Percentiles rank a stretch among this genome's conserved stretches.
These are phyloP conservation scores for Linanthus parryae DNA, from an alignment of 148 eudicot species.

Conservation along the genomic window DNA sequence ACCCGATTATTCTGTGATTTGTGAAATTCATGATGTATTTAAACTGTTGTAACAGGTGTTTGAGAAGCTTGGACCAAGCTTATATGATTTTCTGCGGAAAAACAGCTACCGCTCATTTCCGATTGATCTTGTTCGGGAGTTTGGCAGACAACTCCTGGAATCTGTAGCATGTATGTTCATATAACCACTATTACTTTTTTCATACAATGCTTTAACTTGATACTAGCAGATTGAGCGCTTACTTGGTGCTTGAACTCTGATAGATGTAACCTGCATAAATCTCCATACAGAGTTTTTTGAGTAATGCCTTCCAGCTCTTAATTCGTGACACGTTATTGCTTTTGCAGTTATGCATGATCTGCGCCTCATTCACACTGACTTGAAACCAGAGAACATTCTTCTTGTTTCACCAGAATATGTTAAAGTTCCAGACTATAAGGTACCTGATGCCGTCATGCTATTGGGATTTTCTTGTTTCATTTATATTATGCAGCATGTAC, in stretches of 20 bases:
- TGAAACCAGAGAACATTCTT: constrained; percentile 61
- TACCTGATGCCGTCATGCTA: constrained; percentile 10
- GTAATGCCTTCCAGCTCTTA: too few relatives aligned
- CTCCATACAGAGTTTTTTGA: too few relatives aligned
- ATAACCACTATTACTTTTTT: constrained; percentile 21
- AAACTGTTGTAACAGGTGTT: constrained; percentile 48
- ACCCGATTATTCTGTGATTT: constrained; percentile 35
- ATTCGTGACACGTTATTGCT: constrained; percentile 7
- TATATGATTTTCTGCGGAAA: constrained; percentile 63
- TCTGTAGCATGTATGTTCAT: constrained; percentile 62
- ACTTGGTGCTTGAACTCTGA: neutral
- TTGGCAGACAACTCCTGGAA: constrained; percentile 64
- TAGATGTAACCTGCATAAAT: too few relatives aligned
- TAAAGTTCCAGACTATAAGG: constrained; percentile 57
- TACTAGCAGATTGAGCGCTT: neutral
- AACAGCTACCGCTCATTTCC: constrained; percentile 65
- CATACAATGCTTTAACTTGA: constrained; percentile 4
- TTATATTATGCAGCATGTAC: neutral
- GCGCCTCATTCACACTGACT: constrained; percentile 54
- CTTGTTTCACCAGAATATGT: constrained; percentile 48
- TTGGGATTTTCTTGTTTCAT: neutral
- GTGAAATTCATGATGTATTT: constrained; percentile 34
- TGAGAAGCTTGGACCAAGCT: constrained; percentile 71
- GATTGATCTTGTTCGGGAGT: constrained; percentile 62
- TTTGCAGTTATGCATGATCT: constrained; percentile 64